Evolutionary conservation across 495 filamentous ascomycete genomes (phyloP), one percentile per base, ranked within the genome.

Genomic region (Penicillium bovifimosum): DNA sequence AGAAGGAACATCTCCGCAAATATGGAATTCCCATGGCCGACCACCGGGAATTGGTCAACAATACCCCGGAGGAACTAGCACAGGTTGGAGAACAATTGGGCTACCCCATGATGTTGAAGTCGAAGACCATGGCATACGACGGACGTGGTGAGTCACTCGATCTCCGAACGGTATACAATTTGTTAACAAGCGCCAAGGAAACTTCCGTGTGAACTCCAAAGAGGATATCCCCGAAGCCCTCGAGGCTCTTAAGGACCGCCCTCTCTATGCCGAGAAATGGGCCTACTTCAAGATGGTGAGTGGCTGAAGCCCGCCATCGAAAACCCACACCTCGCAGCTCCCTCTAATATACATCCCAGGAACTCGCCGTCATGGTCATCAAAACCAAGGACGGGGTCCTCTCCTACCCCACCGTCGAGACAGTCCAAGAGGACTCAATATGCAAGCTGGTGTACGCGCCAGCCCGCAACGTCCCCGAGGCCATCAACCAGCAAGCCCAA

Each of bases 81-180:
- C 69, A 79, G 36, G 79, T 86, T 35, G 86, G 81, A 8, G 63
- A 78, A 43, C 69, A 80, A 45, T 78, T 90, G 38, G 90, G 90
- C 14, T 91, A 85, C 65, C 95, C 93, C 9, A 85, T 90, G 70
- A 97, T 98, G 91, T 75, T 98, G 44, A 98, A 98, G 74, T 86
- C 88, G 2, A 82, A 90, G 60, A 96, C 86, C 43, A 84, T 92
- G 65, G 92, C 91, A 29, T 98, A 98, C 62, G 93, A 98, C 69
- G 93, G 93, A 29, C 80, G 90, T 14, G 92, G 73, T 76, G 54
- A 53, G 68, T 63, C 40, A 31, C 24, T 17, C 29, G 6, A 18
- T 50, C 14, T 6, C 17, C 14, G 9, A 4, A 35, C 27, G 6
- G 18, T 20, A 27, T 28, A 26, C n/a, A 27, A 5, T 41, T 39